Conservation (phyloP, 2,329 filamentous ascomycete genomes). For the Ophiostoma perfectum region DNA sequence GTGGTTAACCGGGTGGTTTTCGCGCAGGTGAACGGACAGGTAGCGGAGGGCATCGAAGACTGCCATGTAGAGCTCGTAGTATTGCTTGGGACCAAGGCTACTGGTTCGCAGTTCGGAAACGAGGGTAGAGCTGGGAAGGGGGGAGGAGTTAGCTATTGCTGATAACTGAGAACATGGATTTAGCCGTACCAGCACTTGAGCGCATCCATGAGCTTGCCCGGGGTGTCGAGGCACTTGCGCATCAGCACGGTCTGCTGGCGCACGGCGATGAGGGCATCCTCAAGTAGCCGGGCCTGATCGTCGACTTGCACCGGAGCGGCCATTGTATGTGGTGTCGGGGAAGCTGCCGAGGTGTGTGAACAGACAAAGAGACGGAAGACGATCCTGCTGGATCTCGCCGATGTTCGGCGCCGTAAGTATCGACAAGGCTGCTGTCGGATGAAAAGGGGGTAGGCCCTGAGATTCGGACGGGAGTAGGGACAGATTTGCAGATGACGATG, state of each 20-base stretch:
- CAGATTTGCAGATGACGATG: not conserved
- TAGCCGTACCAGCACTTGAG: constrained; percentile 89
- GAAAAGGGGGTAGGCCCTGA: constrained; percentile 2
- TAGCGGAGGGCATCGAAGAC: constrained; percentile 97
- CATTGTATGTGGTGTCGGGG: constrained; percentile 20
- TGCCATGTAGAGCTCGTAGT: constrained; percentile 99
- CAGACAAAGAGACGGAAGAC: not conserved
- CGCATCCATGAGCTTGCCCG: constrained; percentile 98
- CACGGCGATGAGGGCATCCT: constrained; percentile 94
- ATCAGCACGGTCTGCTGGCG: constrained; percentile 95
- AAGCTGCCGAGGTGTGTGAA: not conserved
- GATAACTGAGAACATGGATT: constrained; percentile 3
- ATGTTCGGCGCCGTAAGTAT: constrained; percentile 15
- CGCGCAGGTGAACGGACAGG: constrained; percentile 90
- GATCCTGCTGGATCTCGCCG: constrained; percentile 17
- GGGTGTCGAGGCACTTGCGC: constrained; percentile 95
- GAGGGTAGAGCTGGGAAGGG: constrained; percentile 72
- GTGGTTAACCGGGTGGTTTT: constrained; percentile 96
- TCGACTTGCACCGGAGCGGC: constrained; percentile 57
- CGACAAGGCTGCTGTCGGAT: constrained; percentile 10
- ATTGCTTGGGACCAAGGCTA: constrained; percentile 96
- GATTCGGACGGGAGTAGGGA: not conserved
- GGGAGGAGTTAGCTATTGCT: constrained; percentile 6
- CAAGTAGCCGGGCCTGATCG: constrained; percentile 85
- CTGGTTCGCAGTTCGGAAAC: constrained; percentile 98